Base-by-base conservation (phyloP, 352 stramenopile species). In the Paralagenidium karlingii region DNA sequence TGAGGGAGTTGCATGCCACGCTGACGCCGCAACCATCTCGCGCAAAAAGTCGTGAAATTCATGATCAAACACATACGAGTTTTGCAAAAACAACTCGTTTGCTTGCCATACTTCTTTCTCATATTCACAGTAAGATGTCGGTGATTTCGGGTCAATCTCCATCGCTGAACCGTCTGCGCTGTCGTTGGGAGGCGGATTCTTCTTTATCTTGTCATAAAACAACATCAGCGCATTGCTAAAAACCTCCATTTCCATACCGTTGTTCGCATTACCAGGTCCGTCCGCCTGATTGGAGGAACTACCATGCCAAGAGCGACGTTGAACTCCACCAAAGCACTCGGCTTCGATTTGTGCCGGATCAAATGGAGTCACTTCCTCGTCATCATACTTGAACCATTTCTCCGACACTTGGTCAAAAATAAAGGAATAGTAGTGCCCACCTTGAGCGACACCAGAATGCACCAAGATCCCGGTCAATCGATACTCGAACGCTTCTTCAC, bases 331-430 rank as follows among this genome's bases (percentile, higher is more conserved):
- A 73, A 99, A 99, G 49, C 95, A 99, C 60, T 98, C 90, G 1
- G 81, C 66, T 63, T 98, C 95, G 49, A 99, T 98, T 40, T 90
- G 92, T 9, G 73, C 63, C 18, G 93, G 81, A 63, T 99, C 93
- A 62, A 99, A 99, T 1, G 89, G 85, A 38, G 82, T 97, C 15
- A 99, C 96, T 57, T 99, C 94, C 61, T 99, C 96, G 49, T 99
- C 96, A 51, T 99, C 96, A 61, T 97, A 99, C 47, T 96, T 94
- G 53, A 97, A 98, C 96, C 96, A 99, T 47, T 97, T 95, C 43
- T 92, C 71, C n/a, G 63, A 82, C 29, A 82, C 59, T 36, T 88
- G 70, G 41, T 94, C 77, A 40, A 77, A 89, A 45, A 94, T 94
- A 42, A 94, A 91, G 18, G 80, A 94, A 63, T 99, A 99, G 64